Conservation (phyloP, 2,329 filamentous ascomycete genomes). For the Aulographum hederae region DNA sequence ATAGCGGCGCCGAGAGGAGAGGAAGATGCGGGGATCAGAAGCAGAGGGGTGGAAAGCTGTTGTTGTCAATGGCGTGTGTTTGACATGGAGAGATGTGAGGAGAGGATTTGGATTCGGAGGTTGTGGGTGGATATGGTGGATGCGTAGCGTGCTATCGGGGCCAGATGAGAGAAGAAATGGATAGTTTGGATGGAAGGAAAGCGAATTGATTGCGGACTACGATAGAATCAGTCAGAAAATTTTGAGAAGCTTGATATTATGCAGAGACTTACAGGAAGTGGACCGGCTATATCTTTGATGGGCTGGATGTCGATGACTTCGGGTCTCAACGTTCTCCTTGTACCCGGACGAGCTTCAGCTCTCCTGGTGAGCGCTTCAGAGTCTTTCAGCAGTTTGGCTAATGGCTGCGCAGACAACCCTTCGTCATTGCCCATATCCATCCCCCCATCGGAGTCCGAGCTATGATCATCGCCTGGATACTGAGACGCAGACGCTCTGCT, state of each 20-base stretch:
- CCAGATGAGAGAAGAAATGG: slow-evolving; percentile 83
- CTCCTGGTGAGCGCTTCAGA: slow-evolving; percentile 42
- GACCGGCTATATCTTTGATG: slow-evolving; percentile 65
- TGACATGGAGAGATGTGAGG: slow-evolving; percentile 76
- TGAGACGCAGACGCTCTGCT: slow-evolving; percentile 20
- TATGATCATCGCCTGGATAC: too few species aligned
- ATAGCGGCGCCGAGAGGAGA: slow-evolving; percentile 72
- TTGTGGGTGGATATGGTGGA: slow-evolving; percentile 74
- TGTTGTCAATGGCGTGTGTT: slow-evolving; percentile 64
- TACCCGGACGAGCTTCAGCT: slow-evolving; percentile 25
- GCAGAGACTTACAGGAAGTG: too few species aligned
- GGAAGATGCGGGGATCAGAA: slow-evolving; percentile 61
- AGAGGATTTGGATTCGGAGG: slow-evolving; percentile 69
- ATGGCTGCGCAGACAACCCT: slow-evolving; percentile 9
- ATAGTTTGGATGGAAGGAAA: slow-evolving; percentile 78
- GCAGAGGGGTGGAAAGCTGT: slow-evolving; percentile 58
- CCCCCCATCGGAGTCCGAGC: slow-evolving; percentile 29
- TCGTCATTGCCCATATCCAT: slow-evolving; percentile 26
- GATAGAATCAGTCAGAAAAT: too few species aligned
- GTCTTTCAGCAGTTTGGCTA: slow-evolving; percentile 28
- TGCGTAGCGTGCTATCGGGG: slow-evolving; percentile 63
- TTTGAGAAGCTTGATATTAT: too few species aligned
- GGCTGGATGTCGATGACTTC: slow-evolving; percentile 84
- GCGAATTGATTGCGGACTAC: slow-evolving; percentile 63
- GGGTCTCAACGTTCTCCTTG: slow-evolving; percentile 57